Base-by-base conservation (phyloP, 106 monocot genomes). In the Acanthochlamys bracteata region DNA sequence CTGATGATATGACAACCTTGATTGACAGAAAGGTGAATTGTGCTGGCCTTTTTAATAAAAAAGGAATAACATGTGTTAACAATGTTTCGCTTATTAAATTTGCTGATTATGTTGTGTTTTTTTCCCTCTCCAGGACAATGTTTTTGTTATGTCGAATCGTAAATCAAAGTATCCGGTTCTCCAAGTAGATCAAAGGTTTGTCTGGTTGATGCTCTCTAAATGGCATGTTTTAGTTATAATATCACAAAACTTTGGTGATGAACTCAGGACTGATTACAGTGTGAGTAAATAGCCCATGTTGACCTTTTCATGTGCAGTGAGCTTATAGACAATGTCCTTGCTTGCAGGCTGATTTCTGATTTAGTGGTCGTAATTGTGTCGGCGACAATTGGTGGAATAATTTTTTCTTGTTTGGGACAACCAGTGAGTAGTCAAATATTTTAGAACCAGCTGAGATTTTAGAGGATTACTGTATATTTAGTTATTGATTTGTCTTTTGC, bases 311-410 rank as follows among this genome's bases (percentile, higher is more conserved):
- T 4, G 23, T 65, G 24, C 39, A 13, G 23, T 47, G 41, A 63
- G 41, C 20, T 53, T 24, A 25, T 27, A 42, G 20, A 16, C 33
- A 45, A 40, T 23, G 66, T 57, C 13, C 39, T 20, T 27, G 10
- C 46, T 71, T 72, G 55, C 87, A 96, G 96, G 78, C 85, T 98
- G 59, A 98, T 98, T 78, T 88, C 91, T 19, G 91, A 98, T 83
- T 71, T 98, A 53, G 88, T 91, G 25, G 82, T 98, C 69, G 85
- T 98, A n/a, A 91, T 98, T 75, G 91, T 98, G 81, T 98, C 96
- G 49, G 96, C 96, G 53, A 81, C 96, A 9, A 74, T 82, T 85
- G 96, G 96, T 54, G 96, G 96, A 52, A 80, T 98, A 72, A 57
- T 71, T 1, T 91, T 85, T 75, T 98, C 91, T 16, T 91, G 79